These are phyloP conservation scores for Corymbia citriodora DNA, from an alignment of 441 rosid species.

Conservation along the genomic window DNA sequence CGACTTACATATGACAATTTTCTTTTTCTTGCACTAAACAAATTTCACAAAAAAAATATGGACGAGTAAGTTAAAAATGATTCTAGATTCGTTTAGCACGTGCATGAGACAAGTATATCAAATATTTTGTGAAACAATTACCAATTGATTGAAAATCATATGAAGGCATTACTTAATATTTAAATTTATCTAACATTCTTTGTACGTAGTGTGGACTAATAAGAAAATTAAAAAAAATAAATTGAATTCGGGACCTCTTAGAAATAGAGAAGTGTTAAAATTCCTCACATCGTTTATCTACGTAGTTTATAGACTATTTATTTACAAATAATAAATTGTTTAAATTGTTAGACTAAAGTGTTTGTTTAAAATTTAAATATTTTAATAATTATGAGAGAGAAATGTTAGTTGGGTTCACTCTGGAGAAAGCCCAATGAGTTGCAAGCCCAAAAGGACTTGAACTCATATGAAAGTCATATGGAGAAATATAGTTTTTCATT, in stretches of 20 bases:
- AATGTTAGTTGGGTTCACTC: too few species aligned
- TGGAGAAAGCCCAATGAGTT: too few species aligned
- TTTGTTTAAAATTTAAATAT: not conserved
- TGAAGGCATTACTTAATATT: not conserved
- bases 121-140: not conserved
- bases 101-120: not conserved
- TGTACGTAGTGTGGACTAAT: accelerated
- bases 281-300: not conserved
- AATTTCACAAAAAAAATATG: not conserved
- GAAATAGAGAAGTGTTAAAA: not conserved
- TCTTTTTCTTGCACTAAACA: not conserved
- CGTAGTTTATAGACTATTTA: not conserved
- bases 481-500: too few species aligned
- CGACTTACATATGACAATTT: not conserved
- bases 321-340: not conserved
- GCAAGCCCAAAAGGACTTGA: too few species aligned
- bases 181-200: not conserved
- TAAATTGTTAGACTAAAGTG: not conserved
- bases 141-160: not conserved
- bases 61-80: not conserved
- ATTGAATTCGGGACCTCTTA: not conserved
- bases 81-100: not conserved
- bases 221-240: not conserved
- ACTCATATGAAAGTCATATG: too few species aligned
- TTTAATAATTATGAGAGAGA: not conserved